Percentiles rank a stretch among this genome's conserved stretches.
Evolutionary conservation across 2,329 filamentous ascomycete species (phyloP).

Genomic region (Penicillium sp.): DNA sequence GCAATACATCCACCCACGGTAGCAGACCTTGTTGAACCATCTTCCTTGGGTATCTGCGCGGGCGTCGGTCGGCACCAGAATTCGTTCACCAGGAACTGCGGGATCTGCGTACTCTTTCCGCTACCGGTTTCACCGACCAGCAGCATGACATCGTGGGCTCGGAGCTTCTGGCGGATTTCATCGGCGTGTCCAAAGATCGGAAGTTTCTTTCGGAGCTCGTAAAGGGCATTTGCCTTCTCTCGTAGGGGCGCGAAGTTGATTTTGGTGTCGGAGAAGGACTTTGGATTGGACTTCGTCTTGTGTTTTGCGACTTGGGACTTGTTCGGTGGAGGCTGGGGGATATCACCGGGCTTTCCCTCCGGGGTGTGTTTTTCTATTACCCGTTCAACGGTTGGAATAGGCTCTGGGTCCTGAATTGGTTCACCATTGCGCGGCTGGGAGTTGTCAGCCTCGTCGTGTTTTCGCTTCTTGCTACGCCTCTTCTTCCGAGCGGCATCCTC

Average conservation of each 20-base stretch:
- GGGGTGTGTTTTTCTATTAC: not conserved
- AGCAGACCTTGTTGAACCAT: slow-evolving; percentile 39
- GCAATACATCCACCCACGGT: slow-evolving; percentile 75
- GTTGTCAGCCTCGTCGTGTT: slow-evolving; percentile 26
- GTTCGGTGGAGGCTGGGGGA: not conserved
- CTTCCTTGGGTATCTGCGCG: slow-evolving; percentile 43
- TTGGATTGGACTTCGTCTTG: slow-evolving; percentile 15
- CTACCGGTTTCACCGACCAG: slow-evolving; percentile 92
- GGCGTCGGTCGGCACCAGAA: slow-evolving; percentile 67
- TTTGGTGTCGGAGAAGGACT: slow-evolving; percentile 19
- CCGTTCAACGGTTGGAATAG: not conserved
- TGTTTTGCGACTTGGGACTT: slow-evolving; percentile 6
- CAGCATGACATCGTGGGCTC: slow-evolving; percentile 67
- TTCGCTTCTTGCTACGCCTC: slow-evolving; percentile 32
- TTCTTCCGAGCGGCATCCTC: slow-evolving; percentile 18
- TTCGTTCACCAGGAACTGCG: slow-evolving; percentile 77
- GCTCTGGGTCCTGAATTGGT: not conserved
- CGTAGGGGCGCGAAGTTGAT: slow-evolving; percentile 31
- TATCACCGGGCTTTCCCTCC: not conserved
- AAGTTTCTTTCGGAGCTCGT: slow-evolving; percentile 58
- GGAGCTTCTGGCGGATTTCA: slow-evolving; percentile 62
- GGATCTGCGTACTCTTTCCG: slow-evolving; percentile 94
- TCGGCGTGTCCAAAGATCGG: slow-evolving; percentile 74
- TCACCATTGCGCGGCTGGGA: slow-evolving; percentile 8
- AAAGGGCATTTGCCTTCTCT: slow-evolving; percentile 46